Evolutionary conservation across 768 basidiomycete species (phyloP).

Genomic region (Lentinula sp.): DNA sequence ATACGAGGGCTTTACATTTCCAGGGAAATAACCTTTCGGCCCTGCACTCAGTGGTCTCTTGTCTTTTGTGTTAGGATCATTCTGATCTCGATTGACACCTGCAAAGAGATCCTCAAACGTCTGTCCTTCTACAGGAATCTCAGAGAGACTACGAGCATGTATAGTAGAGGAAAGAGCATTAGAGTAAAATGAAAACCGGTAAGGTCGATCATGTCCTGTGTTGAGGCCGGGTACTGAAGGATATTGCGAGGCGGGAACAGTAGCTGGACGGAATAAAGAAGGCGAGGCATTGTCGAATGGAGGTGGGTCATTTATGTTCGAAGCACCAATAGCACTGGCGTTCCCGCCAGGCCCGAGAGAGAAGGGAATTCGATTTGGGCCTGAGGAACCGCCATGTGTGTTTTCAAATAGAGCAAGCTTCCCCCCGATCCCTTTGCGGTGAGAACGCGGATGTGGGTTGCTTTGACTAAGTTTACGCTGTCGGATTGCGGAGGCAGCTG

Average conservation of each 20-base stretch:
- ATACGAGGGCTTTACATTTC: constrained; percentile 14
- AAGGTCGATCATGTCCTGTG: constrained; percentile 78
- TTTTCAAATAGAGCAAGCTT: constrained; percentile 91
- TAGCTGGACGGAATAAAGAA: not conserved
- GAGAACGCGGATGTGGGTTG: constrained; percentile 57
- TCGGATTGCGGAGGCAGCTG: constrained; percentile 28
- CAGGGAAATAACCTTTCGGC: constrained; percentile 12
- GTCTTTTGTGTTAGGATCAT: not conserved
- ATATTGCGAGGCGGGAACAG: not conserved
- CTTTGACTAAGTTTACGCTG: constrained; percentile 88
- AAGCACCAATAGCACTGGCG: not conserved
- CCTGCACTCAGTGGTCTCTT: not conserved
- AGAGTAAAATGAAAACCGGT: constrained; percentile 98
- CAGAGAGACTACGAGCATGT: constrained; percentile 87
- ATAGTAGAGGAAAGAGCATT: constrained; percentile 90
- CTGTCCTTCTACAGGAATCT: constrained; percentile 92
- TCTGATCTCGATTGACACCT: constrained; percentile 29
- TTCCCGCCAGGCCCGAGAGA: constrained; percentile 5
- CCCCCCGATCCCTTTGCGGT: constrained; percentile 56
- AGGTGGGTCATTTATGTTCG: not conserved
- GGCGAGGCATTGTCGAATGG: not conserved
- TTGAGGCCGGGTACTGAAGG: constrained; percentile 19
- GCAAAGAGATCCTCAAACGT: constrained; percentile 87
- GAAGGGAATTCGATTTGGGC: constrained; percentile 6
- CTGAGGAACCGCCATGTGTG: constrained; percentile 24